A percentile compares a stretch with the other conserved stretches of the same genome.
phyloP scores from a whole-genome alignment of 495 filamentous ascomycete species.

The Aspergillus cavernicola region DNA sequence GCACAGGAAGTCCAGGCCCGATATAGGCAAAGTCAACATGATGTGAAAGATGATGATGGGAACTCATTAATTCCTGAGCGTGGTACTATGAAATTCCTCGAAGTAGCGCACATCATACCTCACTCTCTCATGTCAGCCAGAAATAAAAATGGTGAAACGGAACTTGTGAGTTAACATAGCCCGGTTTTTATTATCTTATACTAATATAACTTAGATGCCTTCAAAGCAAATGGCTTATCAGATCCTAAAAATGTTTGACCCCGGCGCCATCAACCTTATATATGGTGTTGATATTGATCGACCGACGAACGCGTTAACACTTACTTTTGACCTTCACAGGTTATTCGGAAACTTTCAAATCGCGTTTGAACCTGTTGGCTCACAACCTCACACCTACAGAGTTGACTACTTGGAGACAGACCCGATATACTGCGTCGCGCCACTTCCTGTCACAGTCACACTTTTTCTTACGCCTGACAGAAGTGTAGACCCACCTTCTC shows the following conservation, averaged over 20 bases:
- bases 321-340: conserved; percentile 21
- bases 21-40: background rate
- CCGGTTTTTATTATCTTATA: background rate
- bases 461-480: conserved; percentile 21
- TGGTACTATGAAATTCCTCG: background rate
- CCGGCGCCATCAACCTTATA: conserved; percentile 18
- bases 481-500: conserved; percentile 29
- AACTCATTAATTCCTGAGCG: conserved; percentile 2
- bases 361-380: conserved; percentile 21
- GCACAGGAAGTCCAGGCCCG: background rate
- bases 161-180: background rate
- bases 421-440: background rate
- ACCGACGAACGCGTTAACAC: conserved; percentile 18
- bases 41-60: conserved; percentile 12
- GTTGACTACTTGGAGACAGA: conserved; percentile 24
- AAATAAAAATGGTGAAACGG: background rate
- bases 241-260: conserved; percentile 23
- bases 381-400: conserved; percentile 18
- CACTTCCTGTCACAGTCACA: conserved; percentile 21
- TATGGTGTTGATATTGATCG: conserved; percentile 15
- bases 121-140: background rate
- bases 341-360: conserved; percentile 25
- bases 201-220: conserved; percentile 9
- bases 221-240: conserved; percentile 21
- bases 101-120: conserved; percentile 17